A percentile compares a stretch with the other conserved stretches of the same genome.
phyloP scores from a whole-genome alignment of 495 filamentous ascomycete genomes.

The Corynascus novoguineensis region DNA sequence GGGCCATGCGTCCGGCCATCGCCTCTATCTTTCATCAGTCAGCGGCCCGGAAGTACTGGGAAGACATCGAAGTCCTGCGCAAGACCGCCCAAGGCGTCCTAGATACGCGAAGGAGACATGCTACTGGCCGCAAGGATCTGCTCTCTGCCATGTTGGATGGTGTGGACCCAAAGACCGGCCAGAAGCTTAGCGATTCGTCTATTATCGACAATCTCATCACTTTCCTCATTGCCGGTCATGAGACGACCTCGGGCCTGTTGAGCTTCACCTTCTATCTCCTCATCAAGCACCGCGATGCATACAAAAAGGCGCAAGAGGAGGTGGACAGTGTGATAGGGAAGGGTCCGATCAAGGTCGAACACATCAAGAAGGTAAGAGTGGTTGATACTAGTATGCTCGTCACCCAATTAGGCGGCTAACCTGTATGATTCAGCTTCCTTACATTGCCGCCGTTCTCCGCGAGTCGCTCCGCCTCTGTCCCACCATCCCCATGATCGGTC shows the following conservation, averaged over 20 bases:
- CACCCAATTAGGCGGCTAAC: not conserved
- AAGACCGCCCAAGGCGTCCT: conserved; percentile 55
- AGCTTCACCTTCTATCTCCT: conserved; percentile 57
- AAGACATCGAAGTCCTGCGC: conserved; percentile 53
- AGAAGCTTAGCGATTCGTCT: conserved; percentile 53
- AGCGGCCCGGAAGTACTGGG: conserved; percentile 51
- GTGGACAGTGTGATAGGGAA: conserved; percentile 59
- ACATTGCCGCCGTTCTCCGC: conserved; percentile 53
- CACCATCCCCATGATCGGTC: conserved; percentile 54
- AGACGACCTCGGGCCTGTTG: conserved; percentile 59
- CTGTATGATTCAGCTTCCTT: conserved; percentile 23
- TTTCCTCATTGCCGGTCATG: conserved; percentile 68
- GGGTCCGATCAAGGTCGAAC: conserved; percentile 57
- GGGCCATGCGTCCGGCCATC: conserved; percentile 47
- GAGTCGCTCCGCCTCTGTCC: conserved; percentile 66
- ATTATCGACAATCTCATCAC: conserved; percentile 71
- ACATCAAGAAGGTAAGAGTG: conserved; percentile 53
- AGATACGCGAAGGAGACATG: conserved; percentile 50
- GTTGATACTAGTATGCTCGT: not conserved
- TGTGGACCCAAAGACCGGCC: conserved; percentile 60
- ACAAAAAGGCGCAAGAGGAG: conserved; percentile 53
- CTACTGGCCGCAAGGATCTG: conserved; percentile 59
- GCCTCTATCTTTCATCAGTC: conserved; percentile 47
- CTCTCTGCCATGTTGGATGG: conserved; percentile 65
- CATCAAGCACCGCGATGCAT: conserved; percentile 45